Conservation (phyloP, 2,329 filamentous ascomycete genomes). For the Fusarium pseudograminearum region DNA sequence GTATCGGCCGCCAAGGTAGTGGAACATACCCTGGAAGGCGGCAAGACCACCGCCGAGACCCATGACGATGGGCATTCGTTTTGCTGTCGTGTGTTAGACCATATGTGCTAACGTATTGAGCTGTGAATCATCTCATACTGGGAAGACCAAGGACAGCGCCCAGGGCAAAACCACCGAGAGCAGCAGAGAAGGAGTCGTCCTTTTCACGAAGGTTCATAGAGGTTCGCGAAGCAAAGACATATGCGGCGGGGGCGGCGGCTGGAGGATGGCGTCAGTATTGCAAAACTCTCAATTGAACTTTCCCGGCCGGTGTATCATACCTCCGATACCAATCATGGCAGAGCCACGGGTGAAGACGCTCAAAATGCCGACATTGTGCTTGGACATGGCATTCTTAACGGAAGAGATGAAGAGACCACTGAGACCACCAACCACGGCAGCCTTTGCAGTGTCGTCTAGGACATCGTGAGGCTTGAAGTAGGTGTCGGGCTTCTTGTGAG, state of each 20-base stretch:
- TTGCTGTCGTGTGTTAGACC: constrained; percentile 48
- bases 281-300: constrained; percentile 35
- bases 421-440: constrained; percentile 72
- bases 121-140: constrained; percentile 73
- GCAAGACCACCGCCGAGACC: constrained; percentile 72
- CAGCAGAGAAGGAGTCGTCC: constrained; percentile 81
- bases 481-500: constrained; percentile 42
- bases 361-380: constrained; percentile 82
- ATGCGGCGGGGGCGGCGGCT: constrained; percentile 72
- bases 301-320: constrained; percentile 44
- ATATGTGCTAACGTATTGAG: constrained; percentile 8
- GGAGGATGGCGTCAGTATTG: constrained; percentile 57
- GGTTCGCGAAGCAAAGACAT: constrained; percentile 80
- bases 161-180: constrained; percentile 80
- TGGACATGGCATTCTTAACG: constrained; percentile 87
- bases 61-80: constrained; percentile 75
- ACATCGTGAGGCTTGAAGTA: constrained; percentile 81
- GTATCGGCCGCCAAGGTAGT: constrained; percentile 75
- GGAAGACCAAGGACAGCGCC: constrained; percentile 79
- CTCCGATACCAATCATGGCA: constrained; percentile 70
- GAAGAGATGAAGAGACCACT: constrained; percentile 79
- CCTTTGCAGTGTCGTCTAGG: constrained; percentile 73
- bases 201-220: constrained; percentile 87
- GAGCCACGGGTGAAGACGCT: constrained; percentile 85
- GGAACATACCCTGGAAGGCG: constrained; percentile 70